These are phyloP conservation scores for Fraxinus americana DNA, from an alignment of 257 asterid genomes.

Conservation along the genomic window DNA sequence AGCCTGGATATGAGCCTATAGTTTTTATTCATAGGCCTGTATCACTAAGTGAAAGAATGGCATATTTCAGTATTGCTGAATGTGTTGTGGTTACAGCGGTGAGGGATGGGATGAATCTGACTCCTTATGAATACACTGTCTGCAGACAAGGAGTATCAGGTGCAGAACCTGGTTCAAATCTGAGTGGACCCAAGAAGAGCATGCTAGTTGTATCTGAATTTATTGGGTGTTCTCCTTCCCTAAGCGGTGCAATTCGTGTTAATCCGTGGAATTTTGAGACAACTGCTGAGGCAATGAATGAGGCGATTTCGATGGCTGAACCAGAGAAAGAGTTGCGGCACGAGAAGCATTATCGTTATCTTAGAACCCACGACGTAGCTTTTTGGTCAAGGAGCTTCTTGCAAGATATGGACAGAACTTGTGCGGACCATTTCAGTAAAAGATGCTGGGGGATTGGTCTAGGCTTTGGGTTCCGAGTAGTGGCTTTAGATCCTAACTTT, in stretches of 20 bases:
- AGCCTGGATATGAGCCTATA: conserved; percentile 71
- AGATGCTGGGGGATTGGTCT: conserved; percentile 81
- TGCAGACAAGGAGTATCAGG: conserved; percentile 70
- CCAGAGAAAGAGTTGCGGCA: conserved; percentile 73
- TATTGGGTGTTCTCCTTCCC: conserved; percentile 87
- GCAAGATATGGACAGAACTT: conserved; percentile 84
- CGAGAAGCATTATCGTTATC: conserved; percentile 82
- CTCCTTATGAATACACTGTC: conserved; percentile 74
- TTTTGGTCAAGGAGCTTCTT: conserved; percentile 84
- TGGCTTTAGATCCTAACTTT: conserved; percentile 75
- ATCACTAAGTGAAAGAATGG: conserved; percentile 64
- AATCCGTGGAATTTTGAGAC: conserved; percentile 84
- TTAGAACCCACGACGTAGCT: conserved; percentile 73
- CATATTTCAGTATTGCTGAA: conserved; percentile 69
- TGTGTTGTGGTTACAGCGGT: conserved; percentile 81
- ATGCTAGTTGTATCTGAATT: conserved; percentile 83
- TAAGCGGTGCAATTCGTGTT: conserved; percentile 78
- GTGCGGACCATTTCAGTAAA: conserved; percentile 72
- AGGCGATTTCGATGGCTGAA: conserved; percentile 67
- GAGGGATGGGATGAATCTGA: conserved; percentile 77
- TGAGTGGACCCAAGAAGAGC: conserved; percentile 65
- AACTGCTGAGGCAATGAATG: conserved; percentile 75
- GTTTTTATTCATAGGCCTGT: conserved; percentile 54
- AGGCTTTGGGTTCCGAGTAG: conserved; percentile 83
- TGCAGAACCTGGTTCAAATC: conserved; percentile 44